Evolutionary conservation across 371 early-diverging fungal genomes (phyloP).

Genomic region (Syncephalastrum sp.): DNA sequence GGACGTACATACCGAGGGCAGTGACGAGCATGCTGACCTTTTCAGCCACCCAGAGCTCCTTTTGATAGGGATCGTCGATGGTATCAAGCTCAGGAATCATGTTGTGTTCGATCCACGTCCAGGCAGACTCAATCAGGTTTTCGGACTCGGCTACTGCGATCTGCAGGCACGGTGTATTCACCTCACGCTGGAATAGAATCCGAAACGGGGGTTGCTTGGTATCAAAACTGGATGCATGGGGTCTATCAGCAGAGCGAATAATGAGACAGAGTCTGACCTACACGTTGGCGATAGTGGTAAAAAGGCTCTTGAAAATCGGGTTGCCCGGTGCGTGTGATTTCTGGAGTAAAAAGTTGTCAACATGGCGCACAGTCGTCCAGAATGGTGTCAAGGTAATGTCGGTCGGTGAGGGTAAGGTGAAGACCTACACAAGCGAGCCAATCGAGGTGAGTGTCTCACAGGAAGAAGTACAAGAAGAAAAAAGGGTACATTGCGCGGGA

Average conservation of each 20-base stretch:
- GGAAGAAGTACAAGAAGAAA: no score
- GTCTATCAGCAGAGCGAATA: background rate
- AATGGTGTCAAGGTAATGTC: constrained; percentile 42
- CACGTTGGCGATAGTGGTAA: constrained; percentile 80
- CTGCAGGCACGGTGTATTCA: constrained; percentile 43
- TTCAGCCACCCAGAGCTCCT: constrained; percentile 82
- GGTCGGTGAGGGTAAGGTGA: constrained; percentile 38
- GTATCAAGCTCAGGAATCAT: constrained; percentile 69
- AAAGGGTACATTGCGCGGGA: constrained; percentile 15
- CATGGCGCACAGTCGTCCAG: constrained; percentile 61
- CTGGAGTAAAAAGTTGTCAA: constrained; percentile 69
- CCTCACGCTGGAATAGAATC: constrained; percentile 75
- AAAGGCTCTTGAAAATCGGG: constrained; percentile 52
- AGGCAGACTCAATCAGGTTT: constrained; percentile 79
- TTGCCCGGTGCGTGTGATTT: constrained; percentile 60
- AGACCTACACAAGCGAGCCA: constrained; percentile 18
- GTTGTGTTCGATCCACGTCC: constrained; percentile 90
- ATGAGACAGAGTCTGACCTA: constrained; percentile 21
- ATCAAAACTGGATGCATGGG: constrained; percentile 57
- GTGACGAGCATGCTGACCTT: constrained; percentile 88
- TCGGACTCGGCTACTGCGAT: constrained; percentile 79
- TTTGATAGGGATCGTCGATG: constrained; percentile 79
- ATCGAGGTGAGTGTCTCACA: no score
- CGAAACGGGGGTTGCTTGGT: constrained; percentile 93
- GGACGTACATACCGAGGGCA: constrained; percentile 58